Evolutionary conservation across 2,329 filamentous ascomycete genomes (phyloP), one percentile per base, ranked within the genome.

Genomic region (Penicillium occitanis): DNA sequence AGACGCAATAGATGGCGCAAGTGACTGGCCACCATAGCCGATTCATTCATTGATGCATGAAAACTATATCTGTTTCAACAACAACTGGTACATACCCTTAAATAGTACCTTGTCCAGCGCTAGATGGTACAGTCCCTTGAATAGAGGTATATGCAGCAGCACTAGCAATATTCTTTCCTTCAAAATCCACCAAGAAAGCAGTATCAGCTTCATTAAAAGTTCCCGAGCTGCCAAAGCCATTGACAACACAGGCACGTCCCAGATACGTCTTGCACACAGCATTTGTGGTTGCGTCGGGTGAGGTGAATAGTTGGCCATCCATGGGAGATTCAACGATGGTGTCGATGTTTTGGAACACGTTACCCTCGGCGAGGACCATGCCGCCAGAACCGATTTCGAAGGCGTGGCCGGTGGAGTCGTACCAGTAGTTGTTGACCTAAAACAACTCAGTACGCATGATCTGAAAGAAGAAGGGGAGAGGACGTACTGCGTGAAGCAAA

Each of bases 331-430:
- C 78, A 57, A 83, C 74, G 22, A 79, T 74, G 22, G 77, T 76
- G 14, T 75, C 73, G 63, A 88, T 81, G 70, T 85, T 83, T 75
- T 86, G 81, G 80, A 87, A 88, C 58, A 85, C 76, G 70, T 86
- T 87, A 44, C 86, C 86, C 76, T 88, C 86, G 2, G 82, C 83
- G 25, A 88, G 77, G 51, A 86, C 80, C 69, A 77, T 78, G 61
- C 70, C 77, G 50, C 80, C 81, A 5, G 73, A 58, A 62, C 78
- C 79, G 58, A 82, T 73, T 71, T 64, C 63, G 22, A 64, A 64
- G 17, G 55, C 63, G 33, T 64, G 63, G 28, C 63, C 63, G n/a
- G 28, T 60, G 14, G 63, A 64, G 44, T 64, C 63, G 53, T 64
- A 60, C 63, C 63, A 60, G 55, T 64, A 64, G 44, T 64, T 64